Base-by-base conservation (phyloP, 495 filamentous ascomycete genomes). In the Neurospora sp. region DNA sequence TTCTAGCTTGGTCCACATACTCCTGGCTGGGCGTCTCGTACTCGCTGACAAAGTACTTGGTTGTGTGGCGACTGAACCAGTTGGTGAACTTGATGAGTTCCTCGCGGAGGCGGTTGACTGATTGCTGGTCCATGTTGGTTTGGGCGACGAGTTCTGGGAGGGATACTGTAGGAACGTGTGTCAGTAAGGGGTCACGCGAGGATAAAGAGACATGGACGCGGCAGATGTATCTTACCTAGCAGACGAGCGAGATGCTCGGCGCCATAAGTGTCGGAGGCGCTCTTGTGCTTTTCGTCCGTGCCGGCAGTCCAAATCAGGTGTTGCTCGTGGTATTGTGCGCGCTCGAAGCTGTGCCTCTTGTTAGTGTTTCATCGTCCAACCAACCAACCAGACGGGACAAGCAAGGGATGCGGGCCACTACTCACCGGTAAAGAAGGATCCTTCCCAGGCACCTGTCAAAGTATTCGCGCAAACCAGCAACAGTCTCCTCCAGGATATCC, bases 111-210 rank as follows among this genome's bases (percentile, higher is more conserved):
- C 93, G 91, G 74, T 90, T 92, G 69, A 96, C 92, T 10, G 92
- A 93, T 80, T 94, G 94, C 37, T 89, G 84, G 78, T 98, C 96
- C 96, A 99, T 97, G 81, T 97, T 97, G 40, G 96, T 99, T 79
- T 98, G 94, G 20, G 94, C 94, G 75, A 99, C 89, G 38, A 98
- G 88, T 80, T 99, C 96, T 0, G 96, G 96, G 75, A 99, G 89
- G 9, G 90, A 90, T 12, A 97, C 96, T 98, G 72, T 8, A 46
- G 46, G 14, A 5, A 27, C 35, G 0, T 5, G 16, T 48, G 74
- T 79, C 75, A 82, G 79, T 71, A 61, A 69, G 37, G 12, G 16
- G 12, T 66, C 27, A 31, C 9, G 9, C 16, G 40, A 41, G 10
- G 3, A 14, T 0, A 18, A 42, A 41, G 22, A 35, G 71, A 71